Evolutionary conservation across 768 basidiomycete species (phyloP), one percentile per base, ranked within the genome.

Genomic region (Antrodiella citrinella): DNA sequence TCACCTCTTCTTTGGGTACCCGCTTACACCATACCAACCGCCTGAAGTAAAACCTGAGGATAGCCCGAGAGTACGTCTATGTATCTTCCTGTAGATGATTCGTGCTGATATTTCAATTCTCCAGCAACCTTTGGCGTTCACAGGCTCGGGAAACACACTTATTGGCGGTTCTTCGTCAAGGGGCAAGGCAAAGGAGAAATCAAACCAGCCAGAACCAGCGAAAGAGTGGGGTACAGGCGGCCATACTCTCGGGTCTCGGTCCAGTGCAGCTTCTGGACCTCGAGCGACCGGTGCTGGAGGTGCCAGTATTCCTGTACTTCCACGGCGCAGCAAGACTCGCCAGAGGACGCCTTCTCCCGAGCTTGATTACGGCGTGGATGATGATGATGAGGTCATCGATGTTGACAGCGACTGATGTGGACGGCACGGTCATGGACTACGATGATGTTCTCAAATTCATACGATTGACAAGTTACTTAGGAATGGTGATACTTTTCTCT

Each of bases 1-100:
- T 11, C 86, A 96, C 57, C 73, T 99, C 18, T 99, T 99, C 74
- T 98, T 99, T 61, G 96, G 96, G 9, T 99, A 86, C 70, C 86
- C 88, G 52, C 78, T 89, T 50, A 70, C 79, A 1, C 73, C 86
- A 1, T 90, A 89, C 62, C 72, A 68, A 2, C 80, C 81, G 4
- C 76, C 82, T 1, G 45, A 56, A 2, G n/a, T 52, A 12, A 52
- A 58, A 2, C 39, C 59, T 0, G 43, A 50, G 12, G 21, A 46
- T 7, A 39, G 45, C 2, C 38, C 49, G 2, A 50, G 59, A 53
- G 65, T 65, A 57, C 35, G 49, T 41, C 2, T 20, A 26, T 38
- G 11, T 15, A 18, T 10, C 19, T 15, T 47, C 24, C 20, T 15
- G 21, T 3, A 21, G 24, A 44, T 23, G 52, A 35, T 11, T 13